A percentile compares a stretch with the other conserved stretches of the same genome.
Conservation (phyloP, 1,284 basidiomycete genomes). For the Pisolithus thermaeus region DNA sequence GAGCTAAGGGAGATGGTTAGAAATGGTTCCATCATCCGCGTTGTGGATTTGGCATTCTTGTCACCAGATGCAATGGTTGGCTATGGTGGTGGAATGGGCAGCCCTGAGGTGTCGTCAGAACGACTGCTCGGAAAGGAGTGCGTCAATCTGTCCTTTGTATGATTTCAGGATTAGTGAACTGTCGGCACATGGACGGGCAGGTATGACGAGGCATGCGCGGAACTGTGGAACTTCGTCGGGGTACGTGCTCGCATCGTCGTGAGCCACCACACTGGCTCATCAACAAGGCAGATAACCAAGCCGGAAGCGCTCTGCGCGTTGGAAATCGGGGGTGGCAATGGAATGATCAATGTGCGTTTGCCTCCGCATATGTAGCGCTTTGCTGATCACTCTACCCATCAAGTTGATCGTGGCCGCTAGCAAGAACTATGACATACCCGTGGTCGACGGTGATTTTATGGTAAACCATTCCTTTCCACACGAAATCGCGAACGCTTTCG, state of each 20-base stretch:
- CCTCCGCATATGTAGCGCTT: not conserved
- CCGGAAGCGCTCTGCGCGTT: conserved; percentile 33
- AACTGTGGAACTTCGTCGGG: conserved; percentile 23
- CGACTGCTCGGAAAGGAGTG: conserved; percentile 36
- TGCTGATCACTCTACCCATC: conserved; percentile 7
- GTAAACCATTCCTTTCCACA: conserved; percentile 18
- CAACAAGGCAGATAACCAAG: conserved; percentile 26
- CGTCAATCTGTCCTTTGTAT: conserved; percentile 18
- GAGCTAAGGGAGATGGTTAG: conserved; percentile 44
- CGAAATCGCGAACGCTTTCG: not conserved
- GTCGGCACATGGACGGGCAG: conserved; percentile 6
- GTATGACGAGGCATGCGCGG: conserved; percentile 27
- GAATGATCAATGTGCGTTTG: conserved; percentile 40
- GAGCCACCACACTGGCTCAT: conserved; percentile 8
- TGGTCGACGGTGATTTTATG: conserved; percentile 47
- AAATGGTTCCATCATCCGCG: conserved; percentile 37
- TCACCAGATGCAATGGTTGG: conserved; percentile 27
- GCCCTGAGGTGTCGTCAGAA: conserved; percentile 34
- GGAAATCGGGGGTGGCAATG: conserved; percentile 57
- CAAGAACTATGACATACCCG: conserved; percentile 31
- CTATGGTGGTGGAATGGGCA: conserved; percentile 33
- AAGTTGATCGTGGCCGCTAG: conserved; percentile 33
- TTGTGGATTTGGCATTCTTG: conserved; percentile 30
- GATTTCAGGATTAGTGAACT: not conserved
- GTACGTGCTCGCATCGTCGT: conserved; percentile 7